Percentiles rank a stretch among this genome's conserved stretches.
Conservation (phyloP, 2,329 filamentous ascomycete species). For the Pseudogymnoascus destructans region DNA sequence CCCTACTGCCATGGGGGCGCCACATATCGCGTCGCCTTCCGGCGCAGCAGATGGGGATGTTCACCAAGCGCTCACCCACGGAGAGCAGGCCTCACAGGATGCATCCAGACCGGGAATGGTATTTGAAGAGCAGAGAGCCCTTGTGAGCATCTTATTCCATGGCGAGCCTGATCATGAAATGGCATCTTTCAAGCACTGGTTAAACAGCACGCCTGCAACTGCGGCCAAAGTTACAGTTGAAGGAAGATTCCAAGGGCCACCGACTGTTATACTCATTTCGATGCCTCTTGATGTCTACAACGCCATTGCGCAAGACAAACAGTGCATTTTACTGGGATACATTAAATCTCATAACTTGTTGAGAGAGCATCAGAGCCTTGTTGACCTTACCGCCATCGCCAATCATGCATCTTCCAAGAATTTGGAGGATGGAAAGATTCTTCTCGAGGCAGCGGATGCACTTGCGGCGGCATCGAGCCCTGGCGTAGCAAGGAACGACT, state of each 20-base stretch:
- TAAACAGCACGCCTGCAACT: slow-evolving; percentile 44
- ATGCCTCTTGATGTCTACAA: slow-evolving; percentile 53
- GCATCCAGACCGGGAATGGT: slow-evolving; percentile 35
- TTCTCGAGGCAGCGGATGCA: slow-evolving; percentile 32
- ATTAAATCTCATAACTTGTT: slow-evolving; percentile 57
- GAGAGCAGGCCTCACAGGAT: slow-evolving; percentile 19
- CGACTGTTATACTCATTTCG: slow-evolving; percentile 52
- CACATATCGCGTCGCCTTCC: slow-evolving; percentile 20
- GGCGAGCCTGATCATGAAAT: slow-evolving; percentile 53
- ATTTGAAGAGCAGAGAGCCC: slow-evolving; percentile 49
- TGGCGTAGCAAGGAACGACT: slow-evolving; percentile 33
- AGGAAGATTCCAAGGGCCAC: slow-evolving; percentile 54
- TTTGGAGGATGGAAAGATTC: slow-evolving; percentile 43
- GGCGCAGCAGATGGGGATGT: slow-evolving; percentile 21
- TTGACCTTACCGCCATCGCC: slow-evolving; percentile 33
- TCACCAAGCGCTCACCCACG: slow-evolving; percentile 13
- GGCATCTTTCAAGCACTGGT: slow-evolving; percentile 53
- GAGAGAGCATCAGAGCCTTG: slow-evolving; percentile 46
- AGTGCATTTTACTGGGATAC: slow-evolving; percentile 52
- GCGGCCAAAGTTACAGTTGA: slow-evolving; percentile 49
- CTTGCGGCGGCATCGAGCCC: slow-evolving; percentile 23
- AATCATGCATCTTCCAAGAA: slow-evolving; percentile 36
- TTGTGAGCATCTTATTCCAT: slow-evolving; percentile 54
- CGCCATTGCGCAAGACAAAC: slow-evolving; percentile 51
- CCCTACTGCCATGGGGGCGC: slow-evolving; percentile 24